These are phyloP conservation scores for Pharnaceum exiguum DNA, from an alignment of 148 eudicot species.

Conservation along the genomic window DNA sequence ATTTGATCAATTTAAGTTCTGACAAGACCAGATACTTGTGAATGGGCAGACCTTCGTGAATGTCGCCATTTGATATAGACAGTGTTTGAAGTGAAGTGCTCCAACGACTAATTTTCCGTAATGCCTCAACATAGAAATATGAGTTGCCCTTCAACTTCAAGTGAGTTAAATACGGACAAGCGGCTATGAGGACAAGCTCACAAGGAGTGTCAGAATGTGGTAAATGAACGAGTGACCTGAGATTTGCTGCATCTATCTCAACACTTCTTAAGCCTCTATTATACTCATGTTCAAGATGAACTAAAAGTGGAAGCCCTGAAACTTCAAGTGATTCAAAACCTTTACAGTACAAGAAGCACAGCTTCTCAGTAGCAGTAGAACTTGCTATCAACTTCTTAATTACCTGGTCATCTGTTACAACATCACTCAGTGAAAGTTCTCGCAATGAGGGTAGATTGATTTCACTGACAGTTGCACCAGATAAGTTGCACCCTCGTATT, in stretches of 20 bases:
- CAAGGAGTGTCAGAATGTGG: not conserved
- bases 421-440: not conserved
- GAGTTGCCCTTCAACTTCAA: not conserved
- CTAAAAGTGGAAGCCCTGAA: not conserved
- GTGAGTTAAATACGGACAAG: not conserved
- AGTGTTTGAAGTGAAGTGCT: no score
- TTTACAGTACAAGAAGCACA: not conserved
- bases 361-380: not conserved
- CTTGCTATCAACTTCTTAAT: not conserved
- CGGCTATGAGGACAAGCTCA: not conserved
- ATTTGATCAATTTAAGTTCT: no score
- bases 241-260: not conserved
- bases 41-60: no score
- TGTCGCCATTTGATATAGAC: no score
- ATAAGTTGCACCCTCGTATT: not conserved
- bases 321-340: not conserved
- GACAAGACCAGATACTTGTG: no score
- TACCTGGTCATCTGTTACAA: not conserved
- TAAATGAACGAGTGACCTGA: not conserved
- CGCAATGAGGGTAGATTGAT: not conserved
- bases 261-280: not conserved
- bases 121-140: no score
- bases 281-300: not conserved
- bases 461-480: not conserved
- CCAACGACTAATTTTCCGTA: no score